These are phyloP conservation scores for Colletotrichum abscissum DNA, from an alignment of 2,329 filamentous ascomycete species.

Conservation along the genomic window DNA sequence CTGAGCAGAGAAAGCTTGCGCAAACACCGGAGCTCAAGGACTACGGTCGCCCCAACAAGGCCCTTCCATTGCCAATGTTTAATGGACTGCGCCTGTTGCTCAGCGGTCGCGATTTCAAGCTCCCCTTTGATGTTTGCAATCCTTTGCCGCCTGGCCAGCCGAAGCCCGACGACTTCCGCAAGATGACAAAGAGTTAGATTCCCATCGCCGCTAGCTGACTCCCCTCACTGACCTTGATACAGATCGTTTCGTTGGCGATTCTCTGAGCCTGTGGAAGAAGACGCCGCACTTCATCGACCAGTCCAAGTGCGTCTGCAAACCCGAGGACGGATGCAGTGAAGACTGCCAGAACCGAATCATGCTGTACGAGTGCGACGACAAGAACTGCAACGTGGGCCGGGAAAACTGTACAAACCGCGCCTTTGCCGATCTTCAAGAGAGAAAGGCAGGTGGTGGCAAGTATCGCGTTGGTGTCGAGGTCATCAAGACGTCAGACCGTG, in stretches of 20 bases:
- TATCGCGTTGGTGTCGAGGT: constrained; percentile 96
- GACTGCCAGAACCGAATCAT: constrained; percentile 95
- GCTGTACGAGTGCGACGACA: constrained; percentile 95
- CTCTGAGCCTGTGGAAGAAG: constrained; percentile 83
- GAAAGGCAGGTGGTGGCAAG: constrained; percentile 82
- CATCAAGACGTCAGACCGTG: constrained; percentile 87
- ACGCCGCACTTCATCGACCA: constrained; percentile 78
- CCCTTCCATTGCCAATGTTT: constrained; percentile 83
- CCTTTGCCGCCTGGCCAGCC: constrained; percentile 87
- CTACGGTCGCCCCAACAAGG: constrained; percentile 62
- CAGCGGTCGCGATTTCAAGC: constrained; percentile 82
- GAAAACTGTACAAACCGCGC: constrained; percentile 85
- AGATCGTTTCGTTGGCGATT: constrained; percentile 90
- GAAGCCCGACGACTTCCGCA: constrained; percentile 93
- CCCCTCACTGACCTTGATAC: constrained; percentile 1
- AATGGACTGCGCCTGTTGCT: constrained; percentile 78
- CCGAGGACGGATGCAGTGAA: constrained; percentile 85
- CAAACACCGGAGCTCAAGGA: constrained; percentile 59
- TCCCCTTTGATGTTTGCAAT: constrained; percentile 91
- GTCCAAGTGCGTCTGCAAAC: constrained; percentile 81
- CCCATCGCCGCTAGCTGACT: background rate
- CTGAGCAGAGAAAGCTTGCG: constrained; percentile 64
- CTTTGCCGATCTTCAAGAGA: constrained; percentile 82
- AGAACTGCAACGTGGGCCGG: constrained; percentile 85
- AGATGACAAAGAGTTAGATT: constrained; percentile 86